Conservation (phyloP, 495 filamentous ascomycete genomes). For the Xylaria bambusicola region DNA sequence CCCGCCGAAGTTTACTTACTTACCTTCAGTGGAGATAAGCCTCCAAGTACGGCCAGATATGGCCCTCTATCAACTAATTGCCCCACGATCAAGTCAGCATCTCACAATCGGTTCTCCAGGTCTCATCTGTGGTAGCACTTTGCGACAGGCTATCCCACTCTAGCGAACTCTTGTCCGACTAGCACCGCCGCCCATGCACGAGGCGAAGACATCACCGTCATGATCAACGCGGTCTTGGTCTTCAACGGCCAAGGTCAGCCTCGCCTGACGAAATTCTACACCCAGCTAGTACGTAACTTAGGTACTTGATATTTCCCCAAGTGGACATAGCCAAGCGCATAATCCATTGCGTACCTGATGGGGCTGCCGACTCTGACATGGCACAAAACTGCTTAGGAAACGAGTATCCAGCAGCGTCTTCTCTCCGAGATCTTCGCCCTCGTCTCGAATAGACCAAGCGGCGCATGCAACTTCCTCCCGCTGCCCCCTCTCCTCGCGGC, state of each 20-base stretch:
- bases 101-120: slow-evolving; percentile 10
- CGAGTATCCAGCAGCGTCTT: slow-evolving; percentile 90
- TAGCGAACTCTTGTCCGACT: not conserved
- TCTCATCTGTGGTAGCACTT: not conserved
- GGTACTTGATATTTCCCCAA: not conserved
- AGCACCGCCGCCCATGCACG: slow-evolving; percentile 1
- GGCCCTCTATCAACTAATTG: not conserved
- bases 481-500: slow-evolving; percentile 53
- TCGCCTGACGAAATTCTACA: slow-evolving; percentile 97
- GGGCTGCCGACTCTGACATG: slow-evolving; percentile 10
- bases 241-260: slow-evolving; percentile 99
- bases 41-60: too few species aligned
- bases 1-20: too few species aligned
- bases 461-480: slow-evolving; percentile 96
- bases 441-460: slow-evolving; percentile 80
- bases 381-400: slow-evolving; percentile 62
- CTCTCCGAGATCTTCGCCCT: slow-evolving; percentile 98
- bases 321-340: not conserved
- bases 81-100: slow-evolving; percentile 3
- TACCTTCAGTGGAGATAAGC: too few species aligned
- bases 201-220: slow-evolving; percentile 39
- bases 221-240: slow-evolving; percentile 99
- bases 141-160: slow-evolving; percentile 9
- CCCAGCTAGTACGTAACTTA: slow-evolving; percentile 71
- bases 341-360: slow-evolving; percentile 3